These are phyloP conservation scores for Backusella tuberculispora DNA, from an alignment of 192 early-diverging fungal species.

Conservation along the genomic window DNA sequence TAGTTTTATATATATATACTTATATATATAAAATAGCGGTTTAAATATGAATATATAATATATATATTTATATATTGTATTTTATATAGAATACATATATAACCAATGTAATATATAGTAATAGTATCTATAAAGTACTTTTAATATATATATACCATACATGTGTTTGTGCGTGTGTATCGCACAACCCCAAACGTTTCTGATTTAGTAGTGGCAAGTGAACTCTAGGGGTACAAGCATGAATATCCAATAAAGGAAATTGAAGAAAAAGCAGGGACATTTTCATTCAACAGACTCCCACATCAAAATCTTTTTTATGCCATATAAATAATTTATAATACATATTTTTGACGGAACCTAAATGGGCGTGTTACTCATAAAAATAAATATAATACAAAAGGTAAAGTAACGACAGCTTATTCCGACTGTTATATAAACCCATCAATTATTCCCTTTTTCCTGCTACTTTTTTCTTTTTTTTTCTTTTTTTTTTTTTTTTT, in stretches of 20 bases:
- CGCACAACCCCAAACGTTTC: slow-evolving; percentile 22
- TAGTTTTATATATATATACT: neutral
- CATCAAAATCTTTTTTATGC: neutral
- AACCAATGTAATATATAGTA: no score
- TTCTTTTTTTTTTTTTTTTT: neutral
- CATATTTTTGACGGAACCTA: slow-evolving; percentile 18
- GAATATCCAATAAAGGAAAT: slow-evolving; percentile 14
- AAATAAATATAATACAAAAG: slow-evolving; percentile 19
- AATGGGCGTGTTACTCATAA: slow-evolving; percentile 13
- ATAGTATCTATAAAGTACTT: neutral
- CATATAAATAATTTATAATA: slow-evolving; percentile 28
- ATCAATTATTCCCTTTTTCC: slow-evolving; percentile 3
- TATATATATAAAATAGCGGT: neutral
- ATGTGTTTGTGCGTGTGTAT: slow-evolving; percentile 19
- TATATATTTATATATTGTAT: slow-evolving; percentile 2
- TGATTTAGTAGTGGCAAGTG: slow-evolving; percentile 12
- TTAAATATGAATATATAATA: neutral
- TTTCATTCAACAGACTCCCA: slow-evolving; percentile 15
- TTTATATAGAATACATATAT: neutral
- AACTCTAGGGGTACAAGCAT: neutral
- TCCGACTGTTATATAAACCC: slow-evolving; percentile 9
- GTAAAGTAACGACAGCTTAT: slow-evolving; percentile 18
- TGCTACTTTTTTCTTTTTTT: neutral
- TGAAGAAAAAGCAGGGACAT: slow-evolving; percentile 18
- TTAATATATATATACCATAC: slow-evolving; percentile 6